These are phyloP conservation scores for Aspergillus udagawae DNA, from an alignment of 2,329 filamentous ascomycete species.

Conservation along the genomic window DNA sequence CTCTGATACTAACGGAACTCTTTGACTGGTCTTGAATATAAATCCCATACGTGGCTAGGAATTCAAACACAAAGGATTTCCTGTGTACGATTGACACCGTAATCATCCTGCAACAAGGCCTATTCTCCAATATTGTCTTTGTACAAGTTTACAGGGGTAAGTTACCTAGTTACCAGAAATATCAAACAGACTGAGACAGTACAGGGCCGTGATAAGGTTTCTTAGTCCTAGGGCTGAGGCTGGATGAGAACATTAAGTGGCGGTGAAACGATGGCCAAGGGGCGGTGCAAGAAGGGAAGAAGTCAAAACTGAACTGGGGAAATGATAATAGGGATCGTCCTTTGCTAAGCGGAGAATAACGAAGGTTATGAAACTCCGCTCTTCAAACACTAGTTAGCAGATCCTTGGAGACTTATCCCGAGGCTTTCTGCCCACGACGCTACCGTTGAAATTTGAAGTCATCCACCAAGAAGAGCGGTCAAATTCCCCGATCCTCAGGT, in stretches of 20 bases:
- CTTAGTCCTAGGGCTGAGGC: constrained; percentile 19
- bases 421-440: neutral
- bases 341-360: constrained; percentile 11
- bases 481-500: neutral
- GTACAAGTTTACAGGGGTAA: too few species aligned
- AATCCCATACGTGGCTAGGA: too few species aligned
- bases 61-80: too few species aligned
- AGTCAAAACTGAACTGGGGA: constrained; percentile 9
- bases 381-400: constrained; percentile 14
- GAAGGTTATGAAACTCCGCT: constrained; percentile 16
- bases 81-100: too few species aligned
- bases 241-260: constrained; percentile 20
- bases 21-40: too few species aligned
- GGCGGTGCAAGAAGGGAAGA: constrained; percentile 25
- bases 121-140: neutral
- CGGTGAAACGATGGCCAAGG: constrained; percentile 23
- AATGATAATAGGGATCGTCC: constrained; percentile 12
- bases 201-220: neutral
- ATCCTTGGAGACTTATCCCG: constrained; percentile 7
- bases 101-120: neutral
- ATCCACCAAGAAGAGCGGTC: neutral
- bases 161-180: too few species aligned
- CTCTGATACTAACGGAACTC: too few species aligned
- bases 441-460: neutral
- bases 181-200: too few species aligned